Conservation (phyloP, 2,329 filamentous ascomycete species). For the Monascus ruber region DNA sequence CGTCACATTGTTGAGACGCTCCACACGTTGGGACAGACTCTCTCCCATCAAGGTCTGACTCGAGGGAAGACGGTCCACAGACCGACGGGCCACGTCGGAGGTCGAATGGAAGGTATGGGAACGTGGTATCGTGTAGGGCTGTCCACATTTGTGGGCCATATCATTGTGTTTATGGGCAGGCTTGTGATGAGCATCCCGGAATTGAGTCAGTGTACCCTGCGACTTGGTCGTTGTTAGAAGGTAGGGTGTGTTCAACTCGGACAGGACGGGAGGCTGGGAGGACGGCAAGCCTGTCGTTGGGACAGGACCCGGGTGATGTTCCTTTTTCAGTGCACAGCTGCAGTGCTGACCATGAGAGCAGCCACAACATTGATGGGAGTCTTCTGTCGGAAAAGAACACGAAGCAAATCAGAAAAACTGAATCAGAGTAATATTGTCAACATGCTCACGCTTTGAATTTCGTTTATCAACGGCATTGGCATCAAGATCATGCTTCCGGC, state of each 20-base stretch:
- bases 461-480: slow-evolving; percentile 22
- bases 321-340: slow-evolving; percentile 50
- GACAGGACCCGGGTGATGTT: slow-evolving; percentile 39
- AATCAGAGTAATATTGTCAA: slow-evolving; percentile 15
- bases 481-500: slow-evolving; percentile 28
- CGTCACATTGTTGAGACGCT: slow-evolving; percentile 19
- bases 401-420: slow-evolving; percentile 22
- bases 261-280: slow-evolving; percentile 27
- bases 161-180: slow-evolving; percentile 55
- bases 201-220: slow-evolving; percentile 49
- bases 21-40: slow-evolving; percentile 15
- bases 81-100: slow-evolving; percentile 37
- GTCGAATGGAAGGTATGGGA: slow-evolving; percentile 40
- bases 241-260: slow-evolving; percentile 43
- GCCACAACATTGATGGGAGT: slow-evolving; percentile 30
- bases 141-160: slow-evolving; percentile 49
- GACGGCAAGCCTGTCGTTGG: slow-evolving; percentile 35
- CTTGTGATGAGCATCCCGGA: slow-evolving; percentile 54
- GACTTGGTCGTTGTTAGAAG: slow-evolving; percentile 45
- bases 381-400: slow-evolving; percentile 12
- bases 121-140: slow-evolving; percentile 52
- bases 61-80: slow-evolving; percentile 41
- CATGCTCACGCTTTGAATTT: slow-evolving; percentile 28
- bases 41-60: slow-evolving; percentile 22
- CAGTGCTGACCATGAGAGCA: slow-evolving; percentile 51